Conservation (phyloP, 495 filamentous ascomycete genomes). For the Terfezia boudieri region DNA sequence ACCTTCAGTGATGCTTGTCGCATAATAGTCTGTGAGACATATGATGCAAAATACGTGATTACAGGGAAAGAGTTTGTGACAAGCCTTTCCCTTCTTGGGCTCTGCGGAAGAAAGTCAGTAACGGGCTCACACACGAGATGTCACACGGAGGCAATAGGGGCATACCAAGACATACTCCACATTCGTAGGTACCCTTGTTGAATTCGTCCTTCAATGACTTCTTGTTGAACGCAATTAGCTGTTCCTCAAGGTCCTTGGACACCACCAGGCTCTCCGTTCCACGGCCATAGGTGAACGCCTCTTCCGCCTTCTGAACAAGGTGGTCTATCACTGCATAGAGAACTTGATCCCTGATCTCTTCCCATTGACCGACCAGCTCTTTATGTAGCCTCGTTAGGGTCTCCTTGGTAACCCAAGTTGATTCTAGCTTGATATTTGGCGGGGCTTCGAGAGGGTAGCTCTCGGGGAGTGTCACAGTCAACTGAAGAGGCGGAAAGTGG, state of each 20-base stretch:
- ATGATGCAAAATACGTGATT: constrained; percentile 72
- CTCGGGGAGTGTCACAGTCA: constrained; percentile 47
- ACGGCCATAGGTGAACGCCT: constrained; percentile 45
- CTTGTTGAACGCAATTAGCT: constrained; percentile 27
- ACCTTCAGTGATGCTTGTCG: constrained; percentile 63
- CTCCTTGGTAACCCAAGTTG: constrained; percentile 45
- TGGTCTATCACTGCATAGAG: constrained; percentile 73
- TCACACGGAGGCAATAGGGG: background rate
- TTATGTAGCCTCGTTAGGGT: constrained; percentile 34
- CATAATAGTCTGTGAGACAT: constrained; percentile 79
- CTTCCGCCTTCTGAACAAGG: constrained; percentile 57
- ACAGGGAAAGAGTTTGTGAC: constrained; percentile 57
- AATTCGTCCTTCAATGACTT: constrained; percentile 28
- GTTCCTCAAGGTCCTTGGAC: constrained; percentile 38
- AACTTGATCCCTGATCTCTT: constrained; percentile 58
- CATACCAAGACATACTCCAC: constrained; percentile 49
- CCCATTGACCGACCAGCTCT: constrained; percentile 49
- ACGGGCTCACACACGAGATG: no score
- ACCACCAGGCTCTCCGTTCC: constrained; percentile 30
- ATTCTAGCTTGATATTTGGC: constrained; percentile 40
- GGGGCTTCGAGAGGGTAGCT: constrained; percentile 50
- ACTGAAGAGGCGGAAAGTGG: constrained; percentile 49
- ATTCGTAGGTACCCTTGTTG: constrained; percentile 70
- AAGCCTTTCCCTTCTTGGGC: constrained; percentile 68
- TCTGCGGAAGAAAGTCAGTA: constrained; percentile 22